These are phyloP conservation scores for Craspedostauros australis DNA, from an alignment of 108 stramenopile genomes.

Conservation along the genomic window DNA sequence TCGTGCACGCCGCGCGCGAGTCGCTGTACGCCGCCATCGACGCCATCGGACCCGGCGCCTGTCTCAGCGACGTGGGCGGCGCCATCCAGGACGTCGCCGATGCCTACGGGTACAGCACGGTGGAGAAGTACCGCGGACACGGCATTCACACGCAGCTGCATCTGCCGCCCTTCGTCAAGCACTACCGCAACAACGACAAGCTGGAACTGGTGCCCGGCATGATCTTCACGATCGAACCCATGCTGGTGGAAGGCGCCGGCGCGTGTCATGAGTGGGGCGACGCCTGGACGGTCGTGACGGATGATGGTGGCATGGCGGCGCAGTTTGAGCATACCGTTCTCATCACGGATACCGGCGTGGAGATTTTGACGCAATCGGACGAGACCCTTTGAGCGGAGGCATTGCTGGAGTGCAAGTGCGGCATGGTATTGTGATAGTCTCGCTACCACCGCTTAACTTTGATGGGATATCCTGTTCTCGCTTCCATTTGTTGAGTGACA, in stretches of 20 bases:
- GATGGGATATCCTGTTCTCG: too few species aligned
- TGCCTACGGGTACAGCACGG: constrained; percentile 75
- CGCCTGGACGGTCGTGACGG: constrained; percentile 91
- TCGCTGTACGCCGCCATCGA: constrained; percentile 71
- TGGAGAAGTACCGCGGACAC: constrained; percentile 90
- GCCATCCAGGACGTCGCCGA: constrained; percentile 85
- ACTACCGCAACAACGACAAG: constrained; percentile 81
- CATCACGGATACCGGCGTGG: constrained; percentile 87
- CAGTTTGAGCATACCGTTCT: constrained; percentile 99
- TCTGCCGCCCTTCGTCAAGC: constrained; percentile 28
- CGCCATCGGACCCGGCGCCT: constrained; percentile 52
- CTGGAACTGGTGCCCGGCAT: constrained; percentile 80
- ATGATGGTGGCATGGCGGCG: constrained; percentile 86
- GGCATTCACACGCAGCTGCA: constrained; percentile 56
- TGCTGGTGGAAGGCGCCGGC: constrained; percentile 82
- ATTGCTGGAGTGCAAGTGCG: too few species aligned
- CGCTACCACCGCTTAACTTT: too few species aligned
- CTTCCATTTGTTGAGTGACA: too few species aligned
- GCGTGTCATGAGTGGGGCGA: constrained; percentile 87
- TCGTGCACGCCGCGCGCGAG: constrained; percentile 66
- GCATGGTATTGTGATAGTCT: too few species aligned
- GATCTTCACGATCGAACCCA: constrained; percentile 99
- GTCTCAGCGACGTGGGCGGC: constrained; percentile 81
- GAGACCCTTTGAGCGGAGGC: too few species aligned
- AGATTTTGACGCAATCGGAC: constrained; percentile 98